These are phyloP conservation scores for Lentithecium fluviatile DNA, from an alignment of 495 filamentous ascomycete species.

Conservation along the genomic window DNA sequence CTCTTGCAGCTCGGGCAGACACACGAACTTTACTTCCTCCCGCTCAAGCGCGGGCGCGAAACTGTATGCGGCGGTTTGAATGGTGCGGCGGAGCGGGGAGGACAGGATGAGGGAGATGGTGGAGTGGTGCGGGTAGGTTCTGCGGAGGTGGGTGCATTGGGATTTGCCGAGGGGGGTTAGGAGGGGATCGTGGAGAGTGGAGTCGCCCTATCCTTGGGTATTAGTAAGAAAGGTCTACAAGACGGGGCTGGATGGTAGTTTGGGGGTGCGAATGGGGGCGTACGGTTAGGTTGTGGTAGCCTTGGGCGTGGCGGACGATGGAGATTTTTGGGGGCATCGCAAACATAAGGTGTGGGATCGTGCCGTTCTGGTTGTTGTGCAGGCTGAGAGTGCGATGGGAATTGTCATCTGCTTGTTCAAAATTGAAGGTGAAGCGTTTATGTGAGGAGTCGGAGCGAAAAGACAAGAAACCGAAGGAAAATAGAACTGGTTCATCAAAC, in stretches of 20 bases:
- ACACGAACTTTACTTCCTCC: constrained; percentile 58
- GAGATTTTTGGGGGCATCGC: constrained; percentile 35
- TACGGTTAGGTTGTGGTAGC: constrained; percentile 71
- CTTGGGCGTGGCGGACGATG: constrained; percentile 55
- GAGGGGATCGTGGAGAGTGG: constrained; percentile 69
- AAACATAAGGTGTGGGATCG: no score
- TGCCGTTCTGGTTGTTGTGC: no score
- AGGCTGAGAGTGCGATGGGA: no score
- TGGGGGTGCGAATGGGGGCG: not conserved
- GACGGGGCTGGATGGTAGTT: not conserved
- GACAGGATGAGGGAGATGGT: constrained; percentile 68
- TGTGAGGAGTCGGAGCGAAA: no score
- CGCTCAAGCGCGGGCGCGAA: constrained; percentile 58
- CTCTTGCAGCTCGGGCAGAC: constrained; percentile 81
- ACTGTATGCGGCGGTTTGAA: constrained; percentile 73
- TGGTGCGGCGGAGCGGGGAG: constrained; percentile 79
- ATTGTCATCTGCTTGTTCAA: no score
- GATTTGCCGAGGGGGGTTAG: constrained; percentile 73
- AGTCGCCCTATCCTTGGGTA: no score
- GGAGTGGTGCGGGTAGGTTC: constrained; percentile 49
- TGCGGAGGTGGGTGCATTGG: constrained; percentile 67
- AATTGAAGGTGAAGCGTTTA: no score
- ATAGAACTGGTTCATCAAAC: no score
- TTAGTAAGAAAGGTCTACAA: no score
- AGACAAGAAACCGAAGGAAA: no score